Percentiles rank a stretch among this genome's conserved stretches.
Conservation (phyloP, 1,284 basidiomycete species). For the Boletus calvinii region DNA sequence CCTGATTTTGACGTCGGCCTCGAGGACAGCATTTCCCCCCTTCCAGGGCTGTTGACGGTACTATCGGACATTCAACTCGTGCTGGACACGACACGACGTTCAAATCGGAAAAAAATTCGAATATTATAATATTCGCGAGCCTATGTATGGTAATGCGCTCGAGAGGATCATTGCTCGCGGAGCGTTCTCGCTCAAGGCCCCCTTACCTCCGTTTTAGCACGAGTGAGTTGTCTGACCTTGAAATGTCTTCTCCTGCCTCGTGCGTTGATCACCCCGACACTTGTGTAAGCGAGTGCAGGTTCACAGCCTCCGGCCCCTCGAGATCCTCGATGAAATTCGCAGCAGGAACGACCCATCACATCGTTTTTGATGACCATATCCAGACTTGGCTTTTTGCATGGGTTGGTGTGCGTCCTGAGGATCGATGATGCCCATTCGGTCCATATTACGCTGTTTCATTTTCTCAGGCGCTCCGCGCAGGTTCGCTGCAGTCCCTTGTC, state of each 20-base stretch:
- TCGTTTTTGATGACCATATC: conserved; percentile 6
- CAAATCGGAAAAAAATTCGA: neutral
- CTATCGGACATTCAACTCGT: conserved; percentile 6
- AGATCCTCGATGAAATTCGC: conserved; percentile 7
- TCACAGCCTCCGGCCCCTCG: conserved; percentile 10
- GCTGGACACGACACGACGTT: neutral
- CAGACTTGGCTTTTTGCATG: conserved; percentile 16
- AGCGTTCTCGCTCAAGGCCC: conserved; percentile 9
- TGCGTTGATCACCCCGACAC: conserved; percentile 3
- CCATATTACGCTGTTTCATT: conserved; percentile 17
- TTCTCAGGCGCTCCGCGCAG: conserved; percentile 17
- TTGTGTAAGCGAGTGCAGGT: neutral
- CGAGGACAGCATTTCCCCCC: conserved; percentile 5
- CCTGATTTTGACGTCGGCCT: conserved; percentile 11
- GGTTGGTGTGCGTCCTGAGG: conserved; percentile 7
- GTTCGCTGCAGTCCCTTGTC: conserved; percentile 2
- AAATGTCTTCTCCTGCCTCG: conserved; percentile 1
- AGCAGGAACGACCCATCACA: conserved; percentile 13
- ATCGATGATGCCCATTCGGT: conserved; percentile 12
- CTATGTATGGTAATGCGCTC: conserved; percentile 2
- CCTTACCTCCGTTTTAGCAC: neutral
- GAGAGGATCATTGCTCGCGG: conserved; percentile 7
- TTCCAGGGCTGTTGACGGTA: conserved; percentile 12
- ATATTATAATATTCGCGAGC: neutral
- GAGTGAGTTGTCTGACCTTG: conserved; percentile 1